These are phyloP conservation scores for Eucalyptus rudis DNA, from an alignment of 345 rosid species.

Conservation along the genomic window DNA sequence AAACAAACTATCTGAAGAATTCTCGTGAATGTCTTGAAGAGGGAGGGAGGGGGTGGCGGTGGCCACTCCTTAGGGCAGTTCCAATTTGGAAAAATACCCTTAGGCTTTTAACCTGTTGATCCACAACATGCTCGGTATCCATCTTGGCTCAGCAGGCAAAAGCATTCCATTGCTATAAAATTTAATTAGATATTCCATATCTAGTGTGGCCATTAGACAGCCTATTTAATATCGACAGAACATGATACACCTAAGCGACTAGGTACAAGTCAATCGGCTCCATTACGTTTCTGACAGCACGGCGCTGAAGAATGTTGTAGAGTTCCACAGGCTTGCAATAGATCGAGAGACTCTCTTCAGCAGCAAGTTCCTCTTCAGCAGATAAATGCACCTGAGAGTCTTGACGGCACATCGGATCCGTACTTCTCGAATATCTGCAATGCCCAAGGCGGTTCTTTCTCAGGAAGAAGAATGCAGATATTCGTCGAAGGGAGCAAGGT, in stretches of 20 bases:
- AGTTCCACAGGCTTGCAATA: constrained; percentile 99
- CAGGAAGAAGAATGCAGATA: neutral
- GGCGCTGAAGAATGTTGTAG: constrained; percentile 90
- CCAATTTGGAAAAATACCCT: neutral
- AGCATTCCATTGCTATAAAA: neutral
- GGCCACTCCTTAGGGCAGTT: neutral
- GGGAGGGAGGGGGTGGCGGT: neutral
- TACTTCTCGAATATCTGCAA: constrained; percentile 64
- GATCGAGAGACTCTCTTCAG: constrained; percentile 70
- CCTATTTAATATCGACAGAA: neutral
- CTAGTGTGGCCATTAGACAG: neutral
- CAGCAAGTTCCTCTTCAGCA: constrained; percentile 79
- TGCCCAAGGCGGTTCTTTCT: neutral
- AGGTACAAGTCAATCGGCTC: neutral
- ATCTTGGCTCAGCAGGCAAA: neutral
- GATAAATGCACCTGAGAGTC: constrained; percentile 67
- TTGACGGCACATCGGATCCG: constrained; percentile 91
- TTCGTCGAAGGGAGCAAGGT: neutral
- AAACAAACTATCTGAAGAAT: neutral
- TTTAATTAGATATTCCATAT: neutral
- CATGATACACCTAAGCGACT: neutral
- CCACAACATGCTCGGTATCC: neutral
- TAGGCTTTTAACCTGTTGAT: neutral
- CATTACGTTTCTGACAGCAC: constrained; percentile 61
- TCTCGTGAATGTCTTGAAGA: neutral